Conservation (phyloP, 2,329 filamentous ascomycete genomes). For the Microsporum canis region DNA sequence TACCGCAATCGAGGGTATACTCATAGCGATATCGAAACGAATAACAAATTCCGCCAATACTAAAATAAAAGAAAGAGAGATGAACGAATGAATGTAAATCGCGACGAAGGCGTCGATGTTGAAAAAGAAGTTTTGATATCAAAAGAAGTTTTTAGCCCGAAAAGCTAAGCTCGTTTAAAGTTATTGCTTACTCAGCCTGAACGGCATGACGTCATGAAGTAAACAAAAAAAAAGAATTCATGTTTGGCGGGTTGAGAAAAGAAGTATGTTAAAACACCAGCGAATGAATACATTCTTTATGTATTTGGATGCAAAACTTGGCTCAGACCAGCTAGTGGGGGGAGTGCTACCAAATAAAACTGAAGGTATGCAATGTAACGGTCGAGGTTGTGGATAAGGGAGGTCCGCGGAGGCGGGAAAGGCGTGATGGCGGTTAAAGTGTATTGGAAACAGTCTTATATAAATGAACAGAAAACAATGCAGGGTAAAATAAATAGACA, state of each 20-base stretch:
- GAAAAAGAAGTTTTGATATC: not conserved
- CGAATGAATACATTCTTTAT: not conserved
- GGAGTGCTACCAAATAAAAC: not conserved
- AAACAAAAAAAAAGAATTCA: not conserved
- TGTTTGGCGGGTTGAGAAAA: not conserved
- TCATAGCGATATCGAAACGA: not conserved
- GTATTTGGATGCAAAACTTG: conserved; percentile 1
- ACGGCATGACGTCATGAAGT: not conserved
- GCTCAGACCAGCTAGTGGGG: not conserved
- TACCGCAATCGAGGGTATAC: conserved; percentile 47
- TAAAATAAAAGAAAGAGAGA: conserved; percentile 10
- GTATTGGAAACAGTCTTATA: conserved; percentile 3
- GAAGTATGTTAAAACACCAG: not conserved
- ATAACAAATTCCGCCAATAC: not conserved
- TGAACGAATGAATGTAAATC: conserved; percentile 3
- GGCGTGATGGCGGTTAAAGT: not conserved
- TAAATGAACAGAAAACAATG: conserved; percentile 2
- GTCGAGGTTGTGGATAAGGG: not conserved
- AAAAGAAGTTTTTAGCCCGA: not conserved
- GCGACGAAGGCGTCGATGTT: not conserved
- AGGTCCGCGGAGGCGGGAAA: conserved; percentile 8
- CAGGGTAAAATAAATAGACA: not conserved
- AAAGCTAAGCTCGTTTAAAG: not conserved
- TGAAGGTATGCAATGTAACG: not conserved
- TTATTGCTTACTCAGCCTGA: not conserved